Evolutionary conservation across 2,329 filamentous ascomycete genomes (phyloP), one percentile per base, ranked within the genome.

Genomic region (Aspergillus quadricinctus): DNA sequence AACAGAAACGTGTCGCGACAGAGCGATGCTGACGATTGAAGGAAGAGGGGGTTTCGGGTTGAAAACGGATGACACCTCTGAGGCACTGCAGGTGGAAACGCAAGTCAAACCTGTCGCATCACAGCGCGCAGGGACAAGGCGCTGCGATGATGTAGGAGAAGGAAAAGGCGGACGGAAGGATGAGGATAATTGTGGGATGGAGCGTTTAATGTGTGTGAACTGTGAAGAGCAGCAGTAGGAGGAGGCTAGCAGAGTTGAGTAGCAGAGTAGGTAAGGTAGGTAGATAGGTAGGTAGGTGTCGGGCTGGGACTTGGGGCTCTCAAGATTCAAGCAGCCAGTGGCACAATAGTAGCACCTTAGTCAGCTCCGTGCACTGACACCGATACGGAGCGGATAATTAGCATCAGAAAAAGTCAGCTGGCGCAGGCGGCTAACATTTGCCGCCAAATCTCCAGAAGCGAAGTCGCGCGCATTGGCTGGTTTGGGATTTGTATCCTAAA

Each of bases 91-190:
- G 55, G 57, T 53, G 57, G 56, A 52, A 48, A 58, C 45, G 25
- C 46, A 61, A 54, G 57, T 65, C 57, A 65, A 57, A 59, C 61
- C 57, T 61, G 60, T 59, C 63, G 59, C 64, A 64, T 61, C 54
- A 57, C 64, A 63, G 59, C 61, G 61, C 59, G 61, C 59, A 54
- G 48, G 55, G 53, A 62, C 52, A 50, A 61, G 53, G 51, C 52
- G 54, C 57, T 52, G 58, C 50, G 49, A 55, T 43, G 48, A 56
- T 46, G 48, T 49, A 27, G 48, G 31, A 56, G 40, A 46, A 25
- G 19, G 31, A 45, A 45, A 54, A 41, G n/a, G 49, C 51, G 53
- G 50, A 23, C 43, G 35, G 35, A 37, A 48, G 51, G 41, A 35
- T 17, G 50, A 31, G 49, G 48, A 49, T 31, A 28, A 7, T 17